A percentile compares a stretch with the other conserved stretches of the same genome.
These are phyloP conservation scores for Pyrenula aspistea DNA, from an alignment of 495 filamentous ascomycete genomes.

Conservation along the genomic window DNA sequence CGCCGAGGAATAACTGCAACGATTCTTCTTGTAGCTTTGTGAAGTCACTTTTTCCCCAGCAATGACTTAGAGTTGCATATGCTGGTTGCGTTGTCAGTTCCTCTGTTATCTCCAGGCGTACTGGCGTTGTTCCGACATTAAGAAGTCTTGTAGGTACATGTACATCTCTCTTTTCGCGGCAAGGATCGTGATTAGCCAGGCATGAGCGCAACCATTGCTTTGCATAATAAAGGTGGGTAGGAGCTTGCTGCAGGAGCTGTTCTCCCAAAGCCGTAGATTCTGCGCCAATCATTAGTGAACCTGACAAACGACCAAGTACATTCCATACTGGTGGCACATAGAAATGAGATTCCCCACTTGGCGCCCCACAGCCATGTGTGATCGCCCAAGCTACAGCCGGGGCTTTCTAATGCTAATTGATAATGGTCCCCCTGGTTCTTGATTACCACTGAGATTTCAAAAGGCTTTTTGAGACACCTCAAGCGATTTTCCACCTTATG, in stretches of 20 bases:
- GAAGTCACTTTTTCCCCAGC: background rate
- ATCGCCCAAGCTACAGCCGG: too few species aligned
- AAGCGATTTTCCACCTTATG: background rate
- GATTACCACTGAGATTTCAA: background rate
- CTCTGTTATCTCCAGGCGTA: background rate
- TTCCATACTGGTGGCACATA: background rate
- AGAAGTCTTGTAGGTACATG: background rate
- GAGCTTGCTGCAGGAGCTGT: background rate
- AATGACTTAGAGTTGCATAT: slow-evolving; percentile 1
- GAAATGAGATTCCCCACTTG: background rate
- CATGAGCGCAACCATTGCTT: background rate
- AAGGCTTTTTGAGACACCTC: background rate
- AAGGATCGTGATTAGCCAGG: background rate
- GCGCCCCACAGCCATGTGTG: too few species aligned
- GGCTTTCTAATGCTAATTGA: background rate
- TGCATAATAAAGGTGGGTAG: background rate
- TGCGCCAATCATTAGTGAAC: background rate
- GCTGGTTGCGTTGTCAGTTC: background rate
- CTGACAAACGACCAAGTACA: background rate
- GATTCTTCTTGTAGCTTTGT: background rate
- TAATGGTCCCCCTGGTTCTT: background rate
- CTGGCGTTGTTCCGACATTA: background rate
- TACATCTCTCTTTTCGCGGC: background rate
- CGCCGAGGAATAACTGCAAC: background rate
- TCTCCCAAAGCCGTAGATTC: background rate